phyloP scores from a whole-genome alignment of 2,329 filamentous ascomycete species.

The Tolypocladium paradoxum region DNA sequence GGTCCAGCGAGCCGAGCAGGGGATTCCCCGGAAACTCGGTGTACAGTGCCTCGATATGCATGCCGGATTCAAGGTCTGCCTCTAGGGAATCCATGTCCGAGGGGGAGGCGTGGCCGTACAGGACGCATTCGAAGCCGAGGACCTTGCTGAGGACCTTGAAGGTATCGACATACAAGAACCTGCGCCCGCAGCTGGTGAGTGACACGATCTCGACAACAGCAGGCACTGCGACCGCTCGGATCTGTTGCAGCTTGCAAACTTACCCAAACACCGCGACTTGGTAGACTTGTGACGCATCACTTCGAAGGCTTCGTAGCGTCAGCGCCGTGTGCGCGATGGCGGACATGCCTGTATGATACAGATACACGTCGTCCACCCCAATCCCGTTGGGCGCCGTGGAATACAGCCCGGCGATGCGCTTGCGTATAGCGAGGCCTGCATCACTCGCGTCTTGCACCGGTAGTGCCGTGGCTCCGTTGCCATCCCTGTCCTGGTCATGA shows the following conservation, averaged over 20 bases:
- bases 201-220: neutral
- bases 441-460: constrained; percentile 3
- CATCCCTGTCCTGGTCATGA: neutral
- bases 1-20: constrained; percentile 17
- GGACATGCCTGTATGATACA: constrained; percentile 42
- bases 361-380: constrained; percentile 28
- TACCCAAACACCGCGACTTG: constrained; percentile 18
- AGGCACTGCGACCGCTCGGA: neutral
- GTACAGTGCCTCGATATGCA: constrained; percentile 31
- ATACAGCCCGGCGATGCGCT: constrained; percentile 9
- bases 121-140: constrained; percentile 21
- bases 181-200: neutral
- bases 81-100: constrained; percentile 29
- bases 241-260: neutral
- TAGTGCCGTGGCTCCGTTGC: neutral
- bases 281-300: neutral
- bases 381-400: constrained; percentile 7
- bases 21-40: constrained; percentile 31
- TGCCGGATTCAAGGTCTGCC: constrained; percentile 22
- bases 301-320: constrained; percentile 2
- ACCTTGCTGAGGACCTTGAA: constrained; percentile 18
- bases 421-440: constrained; percentile 6
- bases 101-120: constrained; percentile 30
- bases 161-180: constrained; percentile 19
- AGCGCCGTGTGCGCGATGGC: constrained; percentile 24